Evolutionary conservation across 2,329 filamentous ascomycete genomes (phyloP).

Genomic region (Sordariomycetes sp.): DNA sequence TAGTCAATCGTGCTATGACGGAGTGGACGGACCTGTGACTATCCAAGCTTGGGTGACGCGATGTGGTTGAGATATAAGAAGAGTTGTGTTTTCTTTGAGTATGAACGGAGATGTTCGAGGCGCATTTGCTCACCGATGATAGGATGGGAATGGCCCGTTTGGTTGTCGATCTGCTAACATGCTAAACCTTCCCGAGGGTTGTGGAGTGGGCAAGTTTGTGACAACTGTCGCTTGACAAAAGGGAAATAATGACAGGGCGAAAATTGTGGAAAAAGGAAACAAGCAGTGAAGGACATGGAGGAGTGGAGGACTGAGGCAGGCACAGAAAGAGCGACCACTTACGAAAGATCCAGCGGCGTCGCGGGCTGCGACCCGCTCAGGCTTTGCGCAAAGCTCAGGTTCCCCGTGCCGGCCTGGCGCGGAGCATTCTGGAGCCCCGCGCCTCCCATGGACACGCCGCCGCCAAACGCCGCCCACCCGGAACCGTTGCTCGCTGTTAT

Average conservation of each 20-base stretch:
- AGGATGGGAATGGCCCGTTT: background rate
- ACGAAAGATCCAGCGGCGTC: conserved; percentile 52
- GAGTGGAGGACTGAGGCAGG: conserved; percentile 3
- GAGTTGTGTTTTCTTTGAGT: background rate
- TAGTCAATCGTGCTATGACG: background rate
- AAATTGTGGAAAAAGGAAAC: background rate
- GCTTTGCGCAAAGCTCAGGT: conserved; percentile 54
- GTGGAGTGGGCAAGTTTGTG: background rate
- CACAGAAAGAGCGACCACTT: conserved; percentile 23
- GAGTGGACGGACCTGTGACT: background rate
- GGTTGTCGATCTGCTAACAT: background rate
- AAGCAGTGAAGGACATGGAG: background rate
- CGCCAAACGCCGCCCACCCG: conserved; percentile 47
- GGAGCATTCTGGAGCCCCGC: conserved; percentile 37
- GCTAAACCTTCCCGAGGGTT: background rate
- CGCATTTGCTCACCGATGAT: background rate
- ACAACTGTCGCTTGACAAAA: background rate
- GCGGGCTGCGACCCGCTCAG: conserved; percentile 48
- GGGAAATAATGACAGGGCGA: background rate
- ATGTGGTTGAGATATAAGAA: background rate
- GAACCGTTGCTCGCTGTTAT: conserved; percentile 12
- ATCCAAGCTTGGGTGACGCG: background rate
- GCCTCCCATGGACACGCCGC: conserved; percentile 45
- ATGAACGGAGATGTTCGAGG: background rate
- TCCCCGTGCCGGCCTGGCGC: conserved; percentile 38